These are phyloP conservation scores for Osmanthus fragrans DNA, from an alignment of 257 asterid species.

Conservation along the genomic window DNA sequence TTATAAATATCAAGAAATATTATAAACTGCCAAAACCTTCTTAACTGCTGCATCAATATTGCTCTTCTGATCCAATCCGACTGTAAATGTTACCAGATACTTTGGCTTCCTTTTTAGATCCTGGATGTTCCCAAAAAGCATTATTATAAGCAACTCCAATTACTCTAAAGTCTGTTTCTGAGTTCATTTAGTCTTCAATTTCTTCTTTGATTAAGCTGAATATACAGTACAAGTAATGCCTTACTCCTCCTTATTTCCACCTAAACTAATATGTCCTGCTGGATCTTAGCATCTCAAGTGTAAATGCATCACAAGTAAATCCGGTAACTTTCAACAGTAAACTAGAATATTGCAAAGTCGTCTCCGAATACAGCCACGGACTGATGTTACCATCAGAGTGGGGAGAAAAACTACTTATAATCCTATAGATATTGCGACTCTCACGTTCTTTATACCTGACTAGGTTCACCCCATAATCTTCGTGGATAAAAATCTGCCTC, in stretches of 20 bases:
- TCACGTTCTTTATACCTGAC: slow-evolving; percentile 13
- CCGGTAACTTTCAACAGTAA: too few species aligned
- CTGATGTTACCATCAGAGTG: too few species aligned
- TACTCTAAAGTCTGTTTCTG: neutral
- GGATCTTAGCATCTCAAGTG: too few species aligned
- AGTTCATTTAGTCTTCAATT: neutral
- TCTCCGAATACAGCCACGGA: too few species aligned
- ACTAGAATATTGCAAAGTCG: too few species aligned
- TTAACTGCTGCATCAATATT: slow-evolving; percentile 59
- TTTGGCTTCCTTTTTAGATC: slow-evolving; percentile 49
- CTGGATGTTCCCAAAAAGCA: slow-evolving; percentile 22
- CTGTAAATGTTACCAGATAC: slow-evolving; percentile 66
- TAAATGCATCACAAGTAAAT: too few species aligned
- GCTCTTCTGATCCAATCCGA: slow-evolving; percentile 63
- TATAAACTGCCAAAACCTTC: slow-evolving; percentile 42
- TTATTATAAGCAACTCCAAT: neutral
- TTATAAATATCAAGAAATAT: neutral
- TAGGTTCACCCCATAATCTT: slow-evolving; percentile 20
- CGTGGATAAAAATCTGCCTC: slow-evolving; percentile 26
- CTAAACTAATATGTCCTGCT: too few species aligned
- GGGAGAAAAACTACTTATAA: neutral
- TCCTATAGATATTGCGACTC: neutral
- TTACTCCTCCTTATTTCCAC: too few species aligned
- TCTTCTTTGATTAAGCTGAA: too few species aligned
- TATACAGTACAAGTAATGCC: too few species aligned